Percentiles rank a stretch among this genome's conserved stretches.
These are phyloP conservation scores for Buxus sempervirens DNA, from an alignment of 164 flowering plant species.

Conservation along the genomic window DNA sequence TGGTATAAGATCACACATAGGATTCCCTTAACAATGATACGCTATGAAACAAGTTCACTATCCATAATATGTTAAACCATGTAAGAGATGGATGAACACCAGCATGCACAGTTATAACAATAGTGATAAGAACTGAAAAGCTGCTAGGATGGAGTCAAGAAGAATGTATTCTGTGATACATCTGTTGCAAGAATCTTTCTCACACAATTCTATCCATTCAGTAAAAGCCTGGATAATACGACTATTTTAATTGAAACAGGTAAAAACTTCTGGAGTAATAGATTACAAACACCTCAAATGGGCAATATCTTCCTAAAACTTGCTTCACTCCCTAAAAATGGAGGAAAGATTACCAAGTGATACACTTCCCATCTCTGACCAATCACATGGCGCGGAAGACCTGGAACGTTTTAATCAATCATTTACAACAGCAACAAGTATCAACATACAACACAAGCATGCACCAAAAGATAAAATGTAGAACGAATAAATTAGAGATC, in stretches of 20 bases:
- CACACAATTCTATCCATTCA: background rate
- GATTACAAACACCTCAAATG: too few species aligned
- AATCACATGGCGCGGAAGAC: background rate
- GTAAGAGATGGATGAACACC: too few species aligned
- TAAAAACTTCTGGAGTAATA: too few species aligned
- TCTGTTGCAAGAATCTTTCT: too few species aligned
- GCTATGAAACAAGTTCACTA: too few species aligned
- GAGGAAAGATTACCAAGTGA: conserved; percentile 6
- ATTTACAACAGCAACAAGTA: background rate
- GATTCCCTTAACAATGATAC: too few species aligned
- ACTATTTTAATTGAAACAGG: background rate
- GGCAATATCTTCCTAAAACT: background rate
- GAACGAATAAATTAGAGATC: background rate
- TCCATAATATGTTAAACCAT: too few species aligned
- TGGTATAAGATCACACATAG: too few species aligned
- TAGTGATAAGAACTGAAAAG: too few species aligned
- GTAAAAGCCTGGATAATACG: background rate
- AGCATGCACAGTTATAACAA: too few species aligned
- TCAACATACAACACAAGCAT: background rate
- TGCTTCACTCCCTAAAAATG: background rate
- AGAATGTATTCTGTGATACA: too few species aligned
- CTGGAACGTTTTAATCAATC: background rate
- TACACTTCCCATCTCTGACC: background rate
- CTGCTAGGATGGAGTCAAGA: too few species aligned
- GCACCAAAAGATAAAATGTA: background rate